A percentile compares a stretch with the other conserved stretches of the same genome.
Evolutionary conservation across 2,329 filamentous ascomycete species (phyloP).

Genomic region (Fusarium sp.): DNA sequence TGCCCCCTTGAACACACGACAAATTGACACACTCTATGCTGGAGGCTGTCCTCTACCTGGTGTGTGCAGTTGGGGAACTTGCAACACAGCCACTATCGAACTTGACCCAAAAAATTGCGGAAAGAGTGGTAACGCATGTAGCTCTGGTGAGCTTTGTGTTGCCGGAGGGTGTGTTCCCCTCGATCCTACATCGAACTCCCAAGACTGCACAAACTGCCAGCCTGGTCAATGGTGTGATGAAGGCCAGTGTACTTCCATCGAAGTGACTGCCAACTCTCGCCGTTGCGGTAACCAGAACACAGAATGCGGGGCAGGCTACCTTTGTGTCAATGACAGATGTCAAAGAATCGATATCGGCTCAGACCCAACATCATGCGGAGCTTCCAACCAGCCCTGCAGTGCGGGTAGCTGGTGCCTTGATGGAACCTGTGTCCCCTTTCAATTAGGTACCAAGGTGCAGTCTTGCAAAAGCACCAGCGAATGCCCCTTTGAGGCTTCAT

Average conservation of each 20-base stretch:
- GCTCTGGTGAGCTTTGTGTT: constrained; percentile 33
- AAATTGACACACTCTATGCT: constrained; percentile 16
- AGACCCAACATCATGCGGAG: constrained; percentile 26
- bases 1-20: not conserved
- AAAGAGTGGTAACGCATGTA: constrained; percentile 21
- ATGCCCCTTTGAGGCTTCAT: constrained; percentile 19
- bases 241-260: constrained; percentile 27
- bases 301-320: constrained; percentile 18
- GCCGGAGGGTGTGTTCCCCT: constrained; percentile 30
- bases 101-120: constrained; percentile 29
- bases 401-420: constrained; percentile 41
- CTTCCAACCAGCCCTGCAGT: constrained; percentile 16
- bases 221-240: constrained; percentile 36
- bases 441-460: constrained; percentile 33
- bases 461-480: constrained; percentile 19
- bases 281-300: constrained; percentile 8
- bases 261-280: constrained; percentile 25
- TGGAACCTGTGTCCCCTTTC: constrained; percentile 26
- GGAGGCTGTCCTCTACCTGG: constrained; percentile 33
- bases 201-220: constrained; percentile 12
- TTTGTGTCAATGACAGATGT: constrained; percentile 34
- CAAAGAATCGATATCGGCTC: constrained; percentile 32
- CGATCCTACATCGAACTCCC: not conserved
- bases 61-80: constrained; percentile 33
- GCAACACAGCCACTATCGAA: constrained; percentile 34